Evolutionary conservation across 1,284 basidiomycete species (phyloP), one percentile per base, ranked within the genome.

Genomic region (Coniferiporia weirii): DNA sequence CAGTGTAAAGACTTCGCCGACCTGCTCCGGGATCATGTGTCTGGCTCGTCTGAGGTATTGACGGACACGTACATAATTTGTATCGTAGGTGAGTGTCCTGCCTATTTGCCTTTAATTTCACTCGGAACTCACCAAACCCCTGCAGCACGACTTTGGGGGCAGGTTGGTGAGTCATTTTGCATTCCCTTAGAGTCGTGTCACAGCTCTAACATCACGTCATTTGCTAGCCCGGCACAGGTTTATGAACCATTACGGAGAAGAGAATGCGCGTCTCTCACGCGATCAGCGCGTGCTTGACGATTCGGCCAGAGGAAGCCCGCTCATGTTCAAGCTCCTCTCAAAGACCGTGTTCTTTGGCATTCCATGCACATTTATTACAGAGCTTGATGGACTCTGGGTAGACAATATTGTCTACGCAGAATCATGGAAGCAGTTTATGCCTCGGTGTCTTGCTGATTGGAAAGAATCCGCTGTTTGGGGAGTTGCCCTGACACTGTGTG

Each of bases 371-470:
- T 72, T 70, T 52, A 54, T 27, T n/a, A 36, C 27, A 10, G 64
- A 65, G 1, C 46, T 75, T 9, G 64, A 66, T n/a, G 64, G 71
- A 1, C 5, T 74, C 2, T 73, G 68, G 53, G 52, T 66, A 4
- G 73, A 73, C 17, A 64, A 72, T 20, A 65, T 70, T 46, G 69
- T 75, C 19, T 73, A 73, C 8, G 66, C 58, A 0, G 72, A 73
- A 32, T 65, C 71, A 1, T 73, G 73, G 72, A 59, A 66, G 8
- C 53, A 38, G 10, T 72, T 72, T 58, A 58, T 74, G 43, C 64
- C 65, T 2, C 15, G 40, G 1, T 66, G 65, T 9, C 56, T 71
- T 13, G 45, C 60, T 4, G 73, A 74, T 51, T 72, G 73, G 73
- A 64, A 45, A 45, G 60, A 62, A 52, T 43, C 51, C 13, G 54